Conservation (phyloP, 495 filamentous ascomycete species). For the Penicillium salamii region DNA sequence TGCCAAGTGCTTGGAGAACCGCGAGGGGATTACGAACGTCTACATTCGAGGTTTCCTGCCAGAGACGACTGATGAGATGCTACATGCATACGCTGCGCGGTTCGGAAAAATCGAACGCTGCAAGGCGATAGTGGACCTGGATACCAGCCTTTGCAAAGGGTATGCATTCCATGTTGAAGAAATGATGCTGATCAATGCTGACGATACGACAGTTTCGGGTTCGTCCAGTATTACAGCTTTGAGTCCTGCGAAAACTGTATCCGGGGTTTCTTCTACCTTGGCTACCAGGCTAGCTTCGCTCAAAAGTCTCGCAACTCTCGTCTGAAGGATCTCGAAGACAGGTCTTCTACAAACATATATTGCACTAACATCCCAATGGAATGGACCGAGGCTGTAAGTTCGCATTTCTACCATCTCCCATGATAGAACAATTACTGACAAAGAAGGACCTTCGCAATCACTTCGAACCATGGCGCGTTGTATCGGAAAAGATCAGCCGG, state of each 20-base stretch:
- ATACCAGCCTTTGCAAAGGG: conserved; percentile 93
- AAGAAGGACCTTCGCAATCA: conserved; percentile 39
- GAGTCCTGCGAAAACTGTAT: conserved; percentile 93
- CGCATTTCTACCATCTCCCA: background rate
- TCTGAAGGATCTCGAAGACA: conserved; percentile 87
- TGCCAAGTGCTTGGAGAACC: conserved; percentile 88
- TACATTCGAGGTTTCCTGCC: conserved; percentile 96
- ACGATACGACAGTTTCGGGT: conserved; percentile 73
- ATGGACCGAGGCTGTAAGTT: conserved; percentile 80
- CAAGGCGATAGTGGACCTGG: conserved; percentile 95
- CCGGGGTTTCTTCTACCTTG: conserved; percentile 87
- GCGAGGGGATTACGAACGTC: conserved; percentile 84
- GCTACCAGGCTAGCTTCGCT: conserved; percentile 96
- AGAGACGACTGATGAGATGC: conserved; percentile 87
- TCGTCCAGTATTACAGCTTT: conserved; percentile 87
- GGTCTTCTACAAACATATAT: conserved; percentile 88
- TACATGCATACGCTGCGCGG: conserved; percentile 74
- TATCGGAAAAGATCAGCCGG: conserved; percentile 89
- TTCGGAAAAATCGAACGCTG: conserved; percentile 91
- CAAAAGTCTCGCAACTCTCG: conserved; percentile 96
- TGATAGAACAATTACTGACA: background rate
- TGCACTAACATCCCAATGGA: conserved; percentile 90
- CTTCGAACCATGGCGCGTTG: conserved; percentile 78
- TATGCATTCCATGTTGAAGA: conserved; percentile 37
- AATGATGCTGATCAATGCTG: background rate